phyloP scores from a whole-genome alignment of 257 asterid genomes.

The Capsicum rhomboideum region DNA sequence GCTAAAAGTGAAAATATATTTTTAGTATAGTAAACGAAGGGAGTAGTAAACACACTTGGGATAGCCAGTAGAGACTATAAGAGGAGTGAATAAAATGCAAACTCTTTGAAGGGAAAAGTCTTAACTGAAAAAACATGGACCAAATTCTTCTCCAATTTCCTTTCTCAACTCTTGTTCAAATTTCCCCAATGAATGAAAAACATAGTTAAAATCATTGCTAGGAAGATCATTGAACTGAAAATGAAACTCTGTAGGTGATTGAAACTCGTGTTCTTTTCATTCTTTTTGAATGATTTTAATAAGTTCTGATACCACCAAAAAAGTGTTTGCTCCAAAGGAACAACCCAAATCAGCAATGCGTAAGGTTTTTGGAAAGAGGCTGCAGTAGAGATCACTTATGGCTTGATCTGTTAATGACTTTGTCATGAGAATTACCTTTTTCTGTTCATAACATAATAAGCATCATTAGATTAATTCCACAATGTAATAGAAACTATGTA shows the following conservation, averaged over 20 bases:
- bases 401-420: constrained; percentile 33
- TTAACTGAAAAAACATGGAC: constrained; percentile 31
- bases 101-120: constrained; percentile 39
- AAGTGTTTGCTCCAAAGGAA: constrained; percentile 1
- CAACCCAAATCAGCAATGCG: constrained; percentile 13
- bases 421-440: constrained; percentile 36
- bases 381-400: constrained; percentile 11
- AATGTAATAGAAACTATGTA: too few species aligned
- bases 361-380: not conserved
- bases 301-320: constrained; percentile 16
- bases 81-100: constrained; percentile 65
- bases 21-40: too few species aligned
- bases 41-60: constrained; percentile 16
- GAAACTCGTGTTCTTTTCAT: constrained; percentile 2
- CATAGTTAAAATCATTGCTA: constrained; percentile 56
- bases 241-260: constrained; percentile 41
- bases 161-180: constrained; percentile 17
- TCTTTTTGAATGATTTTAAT: constrained; percentile 7
- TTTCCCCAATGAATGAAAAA: constrained; percentile 30
- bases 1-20: too few species aligned
- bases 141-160: constrained; percentile 17
- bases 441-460: constrained; percentile 2
- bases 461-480: not conserved
- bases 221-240: constrained; percentile 59
- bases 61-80: constrained; percentile 61